Percentiles rank a stretch among this genome's conserved stretches.
phyloP scores from a whole-genome alignment of 2,329 filamentous ascomycete genomes.

The Achaetomium macrosporum region DNA sequence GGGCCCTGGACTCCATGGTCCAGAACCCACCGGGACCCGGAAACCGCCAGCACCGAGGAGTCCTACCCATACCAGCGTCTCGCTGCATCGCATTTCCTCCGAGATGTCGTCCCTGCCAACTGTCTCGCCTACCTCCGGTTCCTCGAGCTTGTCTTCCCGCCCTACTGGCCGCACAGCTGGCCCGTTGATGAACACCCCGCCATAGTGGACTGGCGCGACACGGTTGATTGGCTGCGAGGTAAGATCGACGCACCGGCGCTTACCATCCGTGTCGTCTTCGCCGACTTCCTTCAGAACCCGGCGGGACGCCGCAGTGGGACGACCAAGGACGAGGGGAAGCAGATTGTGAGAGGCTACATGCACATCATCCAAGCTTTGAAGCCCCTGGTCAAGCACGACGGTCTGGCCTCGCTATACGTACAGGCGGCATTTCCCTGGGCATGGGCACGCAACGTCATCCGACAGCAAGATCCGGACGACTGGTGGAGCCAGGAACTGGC shows the following conservation, averaged over 20 bases:
- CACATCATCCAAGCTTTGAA: not conserved
- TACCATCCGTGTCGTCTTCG: constrained; percentile 5
- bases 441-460: not conserved
- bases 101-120: not conserved
- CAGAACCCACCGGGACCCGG: not conserved
- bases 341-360: not conserved
- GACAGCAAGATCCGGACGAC: too few species aligned
- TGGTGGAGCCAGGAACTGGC: too few species aligned
- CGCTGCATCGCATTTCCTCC: constrained; percentile 6
- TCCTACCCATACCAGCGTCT: constrained; percentile 6
- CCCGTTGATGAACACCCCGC: not conserved
- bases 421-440: not conserved
- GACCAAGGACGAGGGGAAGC: not conserved
- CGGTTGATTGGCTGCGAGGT: constrained; percentile 1
- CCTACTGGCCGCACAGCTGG: constrained; percentile 7
- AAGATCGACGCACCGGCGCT: constrained; percentile 5
- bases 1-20: not conserved
- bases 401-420: not conserved
- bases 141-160: constrained; percentile 10
- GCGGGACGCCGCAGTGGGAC: not conserved
- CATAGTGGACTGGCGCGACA: constrained; percentile 2
- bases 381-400: not conserved
- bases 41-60: not conserved
- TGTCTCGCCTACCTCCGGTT: constrained; percentile 11
- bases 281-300: not conserved